Base-by-base conservation (phyloP, 208 protist genomes). In the Trypanosoma lewisi region DNA sequence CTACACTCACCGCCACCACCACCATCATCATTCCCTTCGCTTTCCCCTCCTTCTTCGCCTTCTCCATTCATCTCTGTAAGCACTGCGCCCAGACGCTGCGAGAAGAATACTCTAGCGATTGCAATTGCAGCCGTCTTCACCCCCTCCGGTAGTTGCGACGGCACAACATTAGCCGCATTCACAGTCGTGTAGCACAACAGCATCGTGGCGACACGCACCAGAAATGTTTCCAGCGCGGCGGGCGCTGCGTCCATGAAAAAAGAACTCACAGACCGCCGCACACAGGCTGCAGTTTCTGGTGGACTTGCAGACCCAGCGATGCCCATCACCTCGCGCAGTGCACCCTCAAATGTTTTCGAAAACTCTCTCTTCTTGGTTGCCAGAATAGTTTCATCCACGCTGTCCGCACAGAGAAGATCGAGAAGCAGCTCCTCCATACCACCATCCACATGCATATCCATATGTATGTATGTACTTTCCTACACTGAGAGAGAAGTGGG, bases 41-140 rank as follows among this genome's bases (percentile, higher is more conserved):
- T 37, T 56, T 8, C 8, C 8, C 17, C 8, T 59, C 33, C 27
- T 6, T 44, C 25, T n/a, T 14, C 21, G n/a, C n/a, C n/a, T n/a
- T n/a, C n/a, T n/a, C n/a, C 37, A 14, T 58, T 16, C n/a, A 19
- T 17, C 33, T 61, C 53, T 16, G 36, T 44, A 31, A 17, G 41
- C 23, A 25, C 47, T 33, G 36, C 9, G 19, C 49, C n/a, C 14
- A 60, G 51, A 23, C 51, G 60, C 6, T 56, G 42, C 8, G 61
- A 63, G 53, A 77, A 75, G 17, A 84, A 64, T 17, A 59, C 65
- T 8, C 25, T 50, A 2, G 79, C 48, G 2, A 85, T 16, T 2
- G 71, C 71, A 1, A 76, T 48, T 4, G 68, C 75, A 19, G 70
- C 71, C 17, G 21, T 56, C 48, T 60, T 47, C 31, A 78, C 67